These are phyloP conservation scores for Penicillium samsonianum DNA, from an alignment of 495 filamentous ascomycete species.

Conservation along the genomic window DNA sequence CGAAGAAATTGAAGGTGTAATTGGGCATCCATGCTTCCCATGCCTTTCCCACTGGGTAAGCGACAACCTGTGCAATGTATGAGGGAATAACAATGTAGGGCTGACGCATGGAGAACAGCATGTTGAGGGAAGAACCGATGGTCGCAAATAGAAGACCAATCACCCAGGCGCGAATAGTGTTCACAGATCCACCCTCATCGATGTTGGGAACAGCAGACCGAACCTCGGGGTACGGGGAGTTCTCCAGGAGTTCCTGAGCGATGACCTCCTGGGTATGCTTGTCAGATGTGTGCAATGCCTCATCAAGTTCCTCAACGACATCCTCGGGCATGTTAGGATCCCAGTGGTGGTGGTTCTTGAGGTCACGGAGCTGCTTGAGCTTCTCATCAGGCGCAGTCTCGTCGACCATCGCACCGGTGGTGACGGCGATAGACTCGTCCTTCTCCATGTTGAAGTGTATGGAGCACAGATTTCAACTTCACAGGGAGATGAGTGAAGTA, in stretches of 20 bases:
- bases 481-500: conserved; percentile 48
- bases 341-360: conserved; percentile 64
- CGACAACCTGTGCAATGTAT: conserved; percentile 69
- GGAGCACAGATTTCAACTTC: conserved; percentile 8
- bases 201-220: conserved; percentile 47
- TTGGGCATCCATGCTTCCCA: conserved; percentile 56
- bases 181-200: conserved; percentile 65
- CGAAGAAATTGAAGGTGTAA: conserved; percentile 54
- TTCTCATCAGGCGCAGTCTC: conserved; percentile 50
- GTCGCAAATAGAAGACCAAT: conserved; percentile 68
- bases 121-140: conserved; percentile 67
- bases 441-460: conserved; percentile 31
- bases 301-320: conserved; percentile 60
- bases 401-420: conserved; percentile 26
- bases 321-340: conserved; percentile 70
- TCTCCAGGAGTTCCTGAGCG: conserved; percentile 60
- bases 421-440: conserved; percentile 30
- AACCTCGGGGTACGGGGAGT: conserved; percentile 71
- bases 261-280: conserved; percentile 54
- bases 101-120: conserved; percentile 66
- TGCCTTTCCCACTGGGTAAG: conserved; percentile 65
- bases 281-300: conserved; percentile 56
- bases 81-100: conserved; percentile 67
- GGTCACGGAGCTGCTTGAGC: conserved; percentile 37
- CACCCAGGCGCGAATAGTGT: conserved; percentile 72